phyloP scores from a whole-genome alignment of 495 filamentous ascomycete species.

The Annulohypoxylon maeteangense region DNA sequence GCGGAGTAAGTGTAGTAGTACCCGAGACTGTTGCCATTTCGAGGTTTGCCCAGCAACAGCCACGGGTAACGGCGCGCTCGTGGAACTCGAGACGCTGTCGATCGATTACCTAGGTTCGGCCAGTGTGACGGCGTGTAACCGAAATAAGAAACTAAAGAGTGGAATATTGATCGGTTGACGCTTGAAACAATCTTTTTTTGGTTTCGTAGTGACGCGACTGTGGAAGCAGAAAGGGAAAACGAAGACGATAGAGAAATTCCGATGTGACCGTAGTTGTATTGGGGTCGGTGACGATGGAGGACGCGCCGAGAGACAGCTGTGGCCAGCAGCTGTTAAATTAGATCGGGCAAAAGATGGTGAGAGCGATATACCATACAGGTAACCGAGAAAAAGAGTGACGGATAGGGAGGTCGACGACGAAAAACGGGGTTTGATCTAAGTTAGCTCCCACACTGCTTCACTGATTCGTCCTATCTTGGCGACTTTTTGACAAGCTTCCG shows the following conservation, averaged over 20 bases:
- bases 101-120: slow-evolving; percentile 13
- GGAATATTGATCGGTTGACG: slow-evolving; percentile 9
- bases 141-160: slow-evolving; percentile 7
- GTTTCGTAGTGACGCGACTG: slow-evolving; percentile 21
- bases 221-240: neutral
- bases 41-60: slow-evolving; percentile 32
- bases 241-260: neutral
- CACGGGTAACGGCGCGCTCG: slow-evolving; percentile 40
- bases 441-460: slow-evolving; percentile 24
- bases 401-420: slow-evolving; percentile 10
- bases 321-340: slow-evolving; percentile 36
- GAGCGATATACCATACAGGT: neutral
- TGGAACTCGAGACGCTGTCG: slow-evolving; percentile 32
- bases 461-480: slow-evolving; percentile 15
- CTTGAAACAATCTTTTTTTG: neutral
- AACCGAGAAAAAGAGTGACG: slow-evolving; percentile 26
- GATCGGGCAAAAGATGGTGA: slow-evolving; percentile 19
- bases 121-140: slow-evolving; percentile 17
- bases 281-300: neutral
- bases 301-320: slow-evolving; percentile 26
- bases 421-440: slow-evolving; percentile 21
- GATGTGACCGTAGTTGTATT: neutral
- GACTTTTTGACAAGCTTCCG: slow-evolving; percentile 11
- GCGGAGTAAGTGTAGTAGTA: slow-evolving; percentile 60
- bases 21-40: slow-evolving; percentile 61